Base-by-base conservation (phyloP, 1,284 basidiomycete species). In the Tilletia walkeri region DNA sequence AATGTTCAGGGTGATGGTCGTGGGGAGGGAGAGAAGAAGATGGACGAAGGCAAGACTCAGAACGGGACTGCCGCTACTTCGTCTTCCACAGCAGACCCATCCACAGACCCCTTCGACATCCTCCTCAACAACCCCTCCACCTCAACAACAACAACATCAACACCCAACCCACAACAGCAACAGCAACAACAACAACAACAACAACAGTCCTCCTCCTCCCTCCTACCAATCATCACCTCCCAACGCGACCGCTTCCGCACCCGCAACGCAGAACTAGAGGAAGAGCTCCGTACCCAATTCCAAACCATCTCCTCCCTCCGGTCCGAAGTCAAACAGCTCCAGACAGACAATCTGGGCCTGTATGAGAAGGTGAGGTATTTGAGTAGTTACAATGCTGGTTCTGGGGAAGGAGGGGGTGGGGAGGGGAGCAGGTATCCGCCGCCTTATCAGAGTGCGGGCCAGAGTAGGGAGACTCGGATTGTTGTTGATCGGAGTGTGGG, bases 191-290 rank as follows among this genome's bases (percentile, higher is more conserved):
- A 7, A 24, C 56, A 24, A 56, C 41, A 10, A 9, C 45, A 18
- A 45, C 49, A 2, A 50, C 54, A 63, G 9, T 30, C 18, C 53
- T 61, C 48, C 71, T 82, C 49, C n/a, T 63, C 67, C 18, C 54
- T 63, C 4, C 69, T 82, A 0, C 74, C 80, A 61, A 98, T 99
- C 76, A 95, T 99, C 49, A 98, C 95, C 0, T 92, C 91, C 75
- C 96, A 99, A 84, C 88, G 95, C 70, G 95, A 99, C 82, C 89
- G 95, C 4, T 98, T 98, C 88, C 88, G 95, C 67, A 92, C 94
- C 82, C 89, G 95, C 18, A 98, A 98, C 81, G 91, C 93, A 20
- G 95, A 99, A 83, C 88, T 99, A 10, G 95, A 99, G 85, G 94
- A 98, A 86, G 94, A 99, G 85, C 88, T 99, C 7, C 90, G 94